Conservation (phyloP, 768 basidiomycete species). For the Hirschioporus abietinus region DNA sequence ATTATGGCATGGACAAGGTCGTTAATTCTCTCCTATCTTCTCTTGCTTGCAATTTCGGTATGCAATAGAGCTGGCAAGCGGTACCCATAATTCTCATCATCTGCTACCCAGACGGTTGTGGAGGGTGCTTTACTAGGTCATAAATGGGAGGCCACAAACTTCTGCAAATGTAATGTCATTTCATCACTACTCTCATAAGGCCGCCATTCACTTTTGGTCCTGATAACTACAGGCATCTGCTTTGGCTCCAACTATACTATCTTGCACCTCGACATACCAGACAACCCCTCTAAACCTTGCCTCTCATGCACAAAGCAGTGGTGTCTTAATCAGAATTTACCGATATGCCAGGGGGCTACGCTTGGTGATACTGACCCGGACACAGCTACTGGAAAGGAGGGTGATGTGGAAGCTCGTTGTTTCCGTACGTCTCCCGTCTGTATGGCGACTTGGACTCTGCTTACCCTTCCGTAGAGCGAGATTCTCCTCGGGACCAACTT, state of each 20-base stretch:
- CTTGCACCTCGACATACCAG: conserved; percentile 70
- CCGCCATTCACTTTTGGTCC: conserved; percentile 8
- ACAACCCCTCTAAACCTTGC: conserved; percentile 86
- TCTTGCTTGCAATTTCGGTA: conserved; percentile 7
- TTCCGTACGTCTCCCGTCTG: conserved; percentile 62
- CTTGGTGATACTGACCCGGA: conserved; percentile 88
- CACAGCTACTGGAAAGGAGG: conserved; percentile 91
- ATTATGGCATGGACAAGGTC: conserved; percentile 11
- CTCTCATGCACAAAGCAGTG: conserved; percentile 92
- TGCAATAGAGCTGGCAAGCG: background rate
- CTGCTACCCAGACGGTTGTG: background rate
- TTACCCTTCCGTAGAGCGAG: conserved; percentile 57
- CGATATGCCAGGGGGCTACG: conserved; percentile 75
- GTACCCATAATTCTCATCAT: background rate
- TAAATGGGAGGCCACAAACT: conserved; percentile 88
- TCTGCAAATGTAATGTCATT: conserved; percentile 71
- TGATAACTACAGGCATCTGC: conserved; percentile 66
- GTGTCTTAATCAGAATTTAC: conserved; percentile 88
- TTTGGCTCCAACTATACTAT: conserved; percentile 86
- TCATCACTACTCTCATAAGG: conserved; percentile 1
- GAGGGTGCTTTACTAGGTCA: conserved; percentile 36
- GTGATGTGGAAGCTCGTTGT: conserved; percentile 92
- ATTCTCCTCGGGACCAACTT: conserved; percentile 92
- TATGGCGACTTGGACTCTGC: conserved; percentile 10
- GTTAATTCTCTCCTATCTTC: conserved; percentile 16